Base-by-base conservation (phyloP, 2,329 filamentous ascomycete genomes). In the Fusarium devonianum region DNA sequence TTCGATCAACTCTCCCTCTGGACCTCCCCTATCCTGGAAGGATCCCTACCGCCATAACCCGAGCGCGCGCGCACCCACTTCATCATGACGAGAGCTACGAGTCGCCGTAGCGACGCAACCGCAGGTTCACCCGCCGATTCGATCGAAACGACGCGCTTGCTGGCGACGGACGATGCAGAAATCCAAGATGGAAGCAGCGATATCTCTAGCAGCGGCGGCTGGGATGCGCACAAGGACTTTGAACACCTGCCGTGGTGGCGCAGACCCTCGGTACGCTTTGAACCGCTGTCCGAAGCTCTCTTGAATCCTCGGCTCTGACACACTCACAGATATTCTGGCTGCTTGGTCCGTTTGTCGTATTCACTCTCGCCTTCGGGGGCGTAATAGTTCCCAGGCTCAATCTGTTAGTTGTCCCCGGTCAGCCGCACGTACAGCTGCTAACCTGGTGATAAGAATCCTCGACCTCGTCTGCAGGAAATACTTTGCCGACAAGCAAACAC, bases 331-430 rank as follows among this genome's bases (percentile, higher is more conserved):
- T 95, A 41, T 90, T 80, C 71, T 97, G 92, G 90, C 78, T 97
- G 4, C 71, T 97, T 7, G 84, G 82, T 0, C 89, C 92, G 1
- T 94, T 92, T 71, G 79, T 89, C 46, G 72, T 96, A 33, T 93
- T 91, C 67, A 90, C 91, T 0, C 76, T 95, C 43, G 92, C 92
- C 0, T 93, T 94, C 70, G 94, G 93, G 22, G 91, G 90, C 47
- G 83, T 90, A 6, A 78, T 94, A 7, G 90, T 97, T 7, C 92
- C 93, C 8, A 94, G 89, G 69, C 79, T 96, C 55, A 96, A 96
- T 66, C 75, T 97, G 72, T 84, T 72, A 70, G 80, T 17, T n/a
- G n/a, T n/a, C n/a, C n/a, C n/a, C n/a, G n/a, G n/a, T n/a, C n/a
- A n/a, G n/a, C n/a, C 17, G 25, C 13, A 7, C 17, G 16, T 26